Base-by-base conservation (phyloP, 805 yeast genomes). In the Lipomyces yamanashiensis region DNA sequence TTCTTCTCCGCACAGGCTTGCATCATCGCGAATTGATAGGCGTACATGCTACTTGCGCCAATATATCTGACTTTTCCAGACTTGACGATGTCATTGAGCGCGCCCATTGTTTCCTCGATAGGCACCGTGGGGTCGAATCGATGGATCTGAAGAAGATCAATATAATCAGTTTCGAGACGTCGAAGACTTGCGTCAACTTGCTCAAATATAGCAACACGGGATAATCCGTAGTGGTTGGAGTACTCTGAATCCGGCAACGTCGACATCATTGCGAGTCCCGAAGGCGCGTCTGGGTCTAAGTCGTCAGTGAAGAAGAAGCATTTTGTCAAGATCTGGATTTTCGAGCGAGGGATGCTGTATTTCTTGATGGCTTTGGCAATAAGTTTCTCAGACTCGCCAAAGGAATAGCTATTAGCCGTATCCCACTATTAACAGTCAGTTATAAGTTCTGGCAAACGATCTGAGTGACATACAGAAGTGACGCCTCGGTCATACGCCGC, bases 31-130 rank as follows among this genome's bases (percentile, higher is more conserved):
- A 86, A 85, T 67, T 85, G 84, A 19, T 75, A 73, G 1, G 86
- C 81, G 64, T 76, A 76, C 88, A 86, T 85, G 1, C 86, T 74
- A 0, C 87, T 85, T 1, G 89, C 88, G n/a, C 89, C 89, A 62
- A 86, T 79, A 71, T 85, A 86, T 54, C 87, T 76, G 3, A 78
- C 77, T 33, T 74, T 70, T 17, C 87, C 87, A 40, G 68, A 59
- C 41, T 77, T 76, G 28, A 83, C 81, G 21, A 82, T 78, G 63
- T 81, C 84, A 71, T 85, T 81, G 69, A 85, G 75, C 0, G 87
- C 81, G 68, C 74, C 79, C 86, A 85, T 84, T 43, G 78, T 81
- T 68, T 85, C 89, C 53, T 78, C 78, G 61, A 78, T 77, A 37
- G 86, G 83, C 2, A 82, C 78, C 2, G 74, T 68, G 21, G 68